phyloP scores from a whole-genome alignment of 768 basidiomycete genomes.

The Rhizopogon sp. region DNA sequence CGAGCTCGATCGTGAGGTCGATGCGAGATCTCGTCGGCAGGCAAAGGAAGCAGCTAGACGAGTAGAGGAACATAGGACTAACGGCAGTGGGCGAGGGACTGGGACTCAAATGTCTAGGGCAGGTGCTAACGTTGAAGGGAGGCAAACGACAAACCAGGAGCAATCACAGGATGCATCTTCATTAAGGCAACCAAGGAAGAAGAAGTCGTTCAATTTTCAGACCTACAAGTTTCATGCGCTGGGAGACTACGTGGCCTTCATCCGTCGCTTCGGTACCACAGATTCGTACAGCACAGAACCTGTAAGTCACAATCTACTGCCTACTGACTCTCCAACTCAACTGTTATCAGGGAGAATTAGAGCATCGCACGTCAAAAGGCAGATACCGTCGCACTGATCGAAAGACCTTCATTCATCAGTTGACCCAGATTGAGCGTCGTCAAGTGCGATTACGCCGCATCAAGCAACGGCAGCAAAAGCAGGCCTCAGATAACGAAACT shows the following conservation, averaged over 20 bases:
- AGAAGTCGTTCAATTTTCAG: slow-evolving; percentile 19
- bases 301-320: slow-evolving; percentile 14
- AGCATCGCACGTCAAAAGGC: slow-evolving; percentile 9
- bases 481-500: too few relatives aligned
- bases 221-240: slow-evolving; percentile 30
- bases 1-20: slow-evolving; percentile 9
- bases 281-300: slow-evolving; percentile 28
- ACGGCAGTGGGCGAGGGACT: background rate
- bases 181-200: too few relatives aligned
- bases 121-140: too few relatives aligned
- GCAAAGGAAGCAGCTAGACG: background rate
- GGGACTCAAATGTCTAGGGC: too few relatives aligned
- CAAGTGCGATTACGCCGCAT: background rate
- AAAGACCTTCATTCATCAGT: background rate
- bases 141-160: too few relatives aligned
- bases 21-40: background rate
- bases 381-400: slow-evolving; percentile 4
- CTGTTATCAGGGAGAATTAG: slow-evolving; percentile 9
- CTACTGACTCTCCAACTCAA: background rate
- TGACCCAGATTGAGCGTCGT: background rate
- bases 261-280: slow-evolving; percentile 25
- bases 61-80: background rate
- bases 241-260: slow-evolving; percentile 22
- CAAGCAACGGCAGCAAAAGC: background rate
- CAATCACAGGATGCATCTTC: too few relatives aligned